These are phyloP conservation scores for Tolypocladium tundrense DNA, from an alignment of 2,329 filamentous ascomycete species.

Conservation along the genomic window DNA sequence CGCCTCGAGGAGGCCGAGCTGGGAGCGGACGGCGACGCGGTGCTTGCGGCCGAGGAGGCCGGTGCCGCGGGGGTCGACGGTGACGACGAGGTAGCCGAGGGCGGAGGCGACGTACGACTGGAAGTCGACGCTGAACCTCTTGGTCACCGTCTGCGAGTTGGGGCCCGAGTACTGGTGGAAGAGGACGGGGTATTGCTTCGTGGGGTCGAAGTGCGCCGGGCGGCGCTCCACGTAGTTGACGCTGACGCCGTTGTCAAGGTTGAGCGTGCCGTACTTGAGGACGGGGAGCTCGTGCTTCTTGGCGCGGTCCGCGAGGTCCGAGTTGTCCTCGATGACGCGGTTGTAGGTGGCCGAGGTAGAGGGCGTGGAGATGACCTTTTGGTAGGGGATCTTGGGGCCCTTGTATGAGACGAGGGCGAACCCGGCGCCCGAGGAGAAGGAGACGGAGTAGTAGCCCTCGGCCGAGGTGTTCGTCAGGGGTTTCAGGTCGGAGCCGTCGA, in stretches of 20 bases:
- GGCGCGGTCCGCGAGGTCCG: slow-evolving; percentile 55
- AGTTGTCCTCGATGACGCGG: slow-evolving; percentile 69
- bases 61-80: slow-evolving; percentile 86
- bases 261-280: slow-evolving; percentile 71
- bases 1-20: slow-evolving; percentile 77
- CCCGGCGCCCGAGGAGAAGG: slow-evolving; percentile 73
- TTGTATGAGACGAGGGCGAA: slow-evolving; percentile 78
- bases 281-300: slow-evolving; percentile 73
- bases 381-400: slow-evolving; percentile 80
- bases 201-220: slow-evolving; percentile 76
- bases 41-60: slow-evolving; percentile 80
- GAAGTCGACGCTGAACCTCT: slow-evolving; percentile 76
- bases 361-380: slow-evolving; percentile 79
- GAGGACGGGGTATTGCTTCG: slow-evolving; percentile 82
- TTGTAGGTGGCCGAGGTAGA: slow-evolving; percentile 55
- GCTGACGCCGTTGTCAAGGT: slow-evolving; percentile 64
- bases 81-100: slow-evolving; percentile 88
- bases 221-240: slow-evolving; percentile 71
- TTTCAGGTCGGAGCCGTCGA: slow-evolving; percentile 65
- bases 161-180: slow-evolving; percentile 94
- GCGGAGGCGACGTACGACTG: slow-evolving; percentile 78
- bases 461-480: slow-evolving; percentile 63
- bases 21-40: slow-evolving; percentile 70
- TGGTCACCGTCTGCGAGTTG: slow-evolving; percentile 79
- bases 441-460: slow-evolving; percentile 70